phyloP scores from a whole-genome alignment of 2,329 filamentous ascomycete species.

The Hypoxylon sp. region DNA sequence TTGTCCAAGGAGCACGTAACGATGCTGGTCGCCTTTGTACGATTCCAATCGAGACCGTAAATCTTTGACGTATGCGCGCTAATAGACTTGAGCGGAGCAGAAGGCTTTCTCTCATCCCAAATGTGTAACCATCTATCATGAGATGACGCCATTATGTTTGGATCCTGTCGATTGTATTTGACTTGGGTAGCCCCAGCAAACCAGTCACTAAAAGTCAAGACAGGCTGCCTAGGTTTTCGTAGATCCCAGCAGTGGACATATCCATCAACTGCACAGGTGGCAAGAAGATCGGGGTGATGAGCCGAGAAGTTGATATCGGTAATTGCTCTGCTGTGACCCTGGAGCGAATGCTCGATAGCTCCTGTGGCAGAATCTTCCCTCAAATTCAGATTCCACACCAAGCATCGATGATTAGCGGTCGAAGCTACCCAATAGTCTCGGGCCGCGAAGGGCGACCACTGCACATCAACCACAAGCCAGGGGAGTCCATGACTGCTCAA shows the following conservation, averaged over 20 bases:
- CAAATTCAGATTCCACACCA: slow-evolving; percentile 91
- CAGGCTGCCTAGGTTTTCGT: slow-evolving; percentile 75
- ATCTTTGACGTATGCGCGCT: slow-evolving; percentile 92
- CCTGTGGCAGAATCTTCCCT: slow-evolving; percentile 74
- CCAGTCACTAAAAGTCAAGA: slow-evolving; percentile 88
- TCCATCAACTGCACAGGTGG: slow-evolving; percentile 91
- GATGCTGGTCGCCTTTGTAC: slow-evolving; percentile 74
- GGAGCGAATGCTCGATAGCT: slow-evolving; percentile 85
- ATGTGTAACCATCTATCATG: slow-evolving; percentile 89
- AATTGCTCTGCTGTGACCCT: slow-evolving; percentile 86
- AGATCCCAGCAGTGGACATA: slow-evolving; percentile 95
- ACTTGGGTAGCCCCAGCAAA: slow-evolving; percentile 93
- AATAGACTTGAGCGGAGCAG: slow-evolving; percentile 81
- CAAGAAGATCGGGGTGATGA: slow-evolving; percentile 86
- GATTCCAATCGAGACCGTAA: slow-evolving; percentile 94
- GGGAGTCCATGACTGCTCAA: slow-evolving; percentile 82
- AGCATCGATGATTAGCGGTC: slow-evolving; percentile 91
- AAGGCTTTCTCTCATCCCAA: slow-evolving; percentile 86
- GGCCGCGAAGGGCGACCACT: slow-evolving; percentile 93
- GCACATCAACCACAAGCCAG: slow-evolving; percentile 96
- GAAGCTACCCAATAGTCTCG: slow-evolving; percentile 94
- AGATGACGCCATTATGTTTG: slow-evolving; percentile 87
- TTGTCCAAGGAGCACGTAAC: slow-evolving; percentile 91
- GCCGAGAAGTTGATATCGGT: slow-evolving; percentile 97
- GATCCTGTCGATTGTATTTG: slow-evolving; percentile 89